Base-by-base conservation (phyloP, 495 filamentous ascomycete genomes). In the Talaromyces thailandensis region DNA sequence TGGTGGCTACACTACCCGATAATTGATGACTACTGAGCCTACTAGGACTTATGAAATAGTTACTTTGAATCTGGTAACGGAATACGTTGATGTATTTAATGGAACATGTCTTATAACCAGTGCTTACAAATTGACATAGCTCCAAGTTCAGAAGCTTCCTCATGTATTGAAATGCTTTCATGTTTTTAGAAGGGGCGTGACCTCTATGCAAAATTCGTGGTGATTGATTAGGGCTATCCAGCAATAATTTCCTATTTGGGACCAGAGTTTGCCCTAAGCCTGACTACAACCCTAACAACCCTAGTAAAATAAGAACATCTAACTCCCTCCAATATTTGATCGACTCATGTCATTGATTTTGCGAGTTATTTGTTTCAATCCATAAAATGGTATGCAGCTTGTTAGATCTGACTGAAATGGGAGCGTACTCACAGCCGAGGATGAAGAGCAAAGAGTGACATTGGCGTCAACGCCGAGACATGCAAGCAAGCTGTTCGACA, bases 1-100 rank as follows among this genome's bases (percentile, higher is more conserved):
- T 61, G 71, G 73, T 37, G 75, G 73, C 8, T 74, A 75, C 37
- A 78, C 73, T 6, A 75, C 69, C 59, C 69, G 73, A 12, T 76
- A 63, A 57, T 57, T 57, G 2, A 40, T 40, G 35, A n/a, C 16
- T 14, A 40, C 3, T 4, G 12, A 16, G 35, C 14, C 12, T 40
- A 37, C 4, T 4, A 4, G 16, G 35, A 37, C 3, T 12, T 37
- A 37, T 37, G 35, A 16, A n/a, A 37, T 4, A 40, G 35, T 40
- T 40, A 16, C 35, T 1, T 14, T 40, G 35, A 40, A 0, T 40
- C 4, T 9, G 35, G 4, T 40, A 16, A 16, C 4, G 7, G 0
- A 4, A 37, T 37, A 14, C 35, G n/a, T 37, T 1, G 35, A 37
- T 37, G 35, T 16, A 40, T 16, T 40, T 4, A 40, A 40, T 1